Evolutionary conservation across 2,329 filamentous ascomycete species (phyloP).

Genomic region (Pseudogymnoascus sp.): DNA sequence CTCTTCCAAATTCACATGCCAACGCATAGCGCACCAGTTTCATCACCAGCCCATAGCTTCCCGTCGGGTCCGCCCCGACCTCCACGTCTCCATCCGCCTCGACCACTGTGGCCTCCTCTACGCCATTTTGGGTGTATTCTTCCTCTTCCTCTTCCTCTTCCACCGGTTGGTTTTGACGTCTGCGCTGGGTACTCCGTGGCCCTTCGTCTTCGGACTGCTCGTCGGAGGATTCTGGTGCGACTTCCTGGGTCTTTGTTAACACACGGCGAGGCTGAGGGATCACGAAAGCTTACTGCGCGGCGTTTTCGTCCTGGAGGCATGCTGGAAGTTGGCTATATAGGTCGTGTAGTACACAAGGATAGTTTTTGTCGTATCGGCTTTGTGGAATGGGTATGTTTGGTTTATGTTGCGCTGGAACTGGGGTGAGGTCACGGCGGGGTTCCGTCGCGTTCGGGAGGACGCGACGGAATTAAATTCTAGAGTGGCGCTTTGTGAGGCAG

Average conservation of each 20-base stretch:
- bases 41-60: conserved; percentile 41
- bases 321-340: background rate
- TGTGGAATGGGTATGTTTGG: background rate
- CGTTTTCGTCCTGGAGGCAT: conserved; percentile 23
- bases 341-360: background rate
- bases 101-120: conserved; percentile 15
- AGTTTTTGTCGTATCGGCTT: background rate
- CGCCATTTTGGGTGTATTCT: conserved; percentile 19
- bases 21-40: conserved; percentile 62
- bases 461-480: background rate
- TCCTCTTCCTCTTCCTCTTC: conserved; percentile 23
- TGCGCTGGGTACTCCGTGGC: conserved; percentile 19
- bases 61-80: conserved; percentile 26
- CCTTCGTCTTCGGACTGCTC: conserved; percentile 22
- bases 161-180: conserved; percentile 12
- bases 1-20: conserved; percentile 56
- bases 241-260: conserved; percentile 14
- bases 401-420: background rate
- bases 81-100: conserved; percentile 21
- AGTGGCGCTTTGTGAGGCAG: background rate
- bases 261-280: background rate
- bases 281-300: conserved; percentile 16
- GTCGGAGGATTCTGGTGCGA: conserved; percentile 17
- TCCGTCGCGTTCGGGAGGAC: background rate
- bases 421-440: background rate